These are phyloP conservation scores for Lachancea quebecensis DNA, from an alignment of 805 yeast species.

Conservation along the genomic window DNA sequence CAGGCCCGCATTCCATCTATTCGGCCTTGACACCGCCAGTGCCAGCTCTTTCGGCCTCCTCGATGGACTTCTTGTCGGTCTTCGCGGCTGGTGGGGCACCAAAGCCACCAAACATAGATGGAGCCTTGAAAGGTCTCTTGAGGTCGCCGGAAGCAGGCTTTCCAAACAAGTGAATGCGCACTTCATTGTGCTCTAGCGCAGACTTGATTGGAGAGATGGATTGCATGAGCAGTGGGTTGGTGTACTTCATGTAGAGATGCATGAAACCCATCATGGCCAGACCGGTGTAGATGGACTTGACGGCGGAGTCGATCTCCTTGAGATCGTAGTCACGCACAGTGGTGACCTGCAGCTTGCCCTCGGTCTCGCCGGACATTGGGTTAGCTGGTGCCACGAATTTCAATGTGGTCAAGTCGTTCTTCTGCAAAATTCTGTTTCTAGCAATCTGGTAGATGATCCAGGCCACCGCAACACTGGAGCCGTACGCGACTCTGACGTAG, in stretches of 20 bases:
- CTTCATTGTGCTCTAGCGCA: constrained; percentile 83
- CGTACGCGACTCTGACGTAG: constrained; percentile 70
- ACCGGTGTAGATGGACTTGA: constrained; percentile 80
- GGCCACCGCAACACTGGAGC: constrained; percentile 57
- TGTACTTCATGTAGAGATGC: constrained; percentile 96
- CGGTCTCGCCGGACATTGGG: constrained; percentile 65
- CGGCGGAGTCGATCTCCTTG: constrained; percentile 69
- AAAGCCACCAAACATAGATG: constrained; percentile 63
- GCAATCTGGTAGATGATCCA: constrained; percentile 61
- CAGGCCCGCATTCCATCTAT: constrained; percentile 29
- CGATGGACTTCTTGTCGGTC: constrained; percentile 84
- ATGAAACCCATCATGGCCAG: constrained; percentile 96
- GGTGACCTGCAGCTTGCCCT: constrained; percentile 70
- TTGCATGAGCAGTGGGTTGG: constrained; percentile 95
- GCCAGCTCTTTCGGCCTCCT: constrained; percentile 79
- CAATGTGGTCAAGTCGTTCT: constrained; percentile 86
- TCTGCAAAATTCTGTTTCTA: constrained; percentile 51
- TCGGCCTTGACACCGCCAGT: constrained; percentile 85
- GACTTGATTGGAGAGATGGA: constrained; percentile 83
- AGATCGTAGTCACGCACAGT: constrained; percentile 94
- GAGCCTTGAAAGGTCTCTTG: constrained; percentile 93
- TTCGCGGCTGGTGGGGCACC: constrained; percentile 44
- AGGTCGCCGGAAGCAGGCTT: constrained; percentile 79
- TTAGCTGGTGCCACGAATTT: constrained; percentile 85
- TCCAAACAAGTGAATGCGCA: constrained; percentile 83